phyloP scores from a whole-genome alignment of 257 asterid genomes.

The Orobanche coerulescens region DNA sequence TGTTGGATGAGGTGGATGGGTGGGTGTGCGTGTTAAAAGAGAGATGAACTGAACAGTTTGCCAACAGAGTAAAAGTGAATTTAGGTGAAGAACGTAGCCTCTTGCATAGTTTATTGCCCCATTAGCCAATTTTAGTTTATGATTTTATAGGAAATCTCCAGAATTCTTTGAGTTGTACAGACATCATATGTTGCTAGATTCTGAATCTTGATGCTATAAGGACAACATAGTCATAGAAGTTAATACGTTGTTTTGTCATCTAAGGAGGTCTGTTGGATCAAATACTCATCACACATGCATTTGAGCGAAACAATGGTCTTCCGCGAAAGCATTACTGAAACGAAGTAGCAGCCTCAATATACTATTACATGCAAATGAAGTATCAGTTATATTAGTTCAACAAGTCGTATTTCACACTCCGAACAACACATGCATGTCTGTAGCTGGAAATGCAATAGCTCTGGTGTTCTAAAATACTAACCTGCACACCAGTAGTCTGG shows the following conservation, averaged over 20 bases:
- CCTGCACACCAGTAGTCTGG: constrained; percentile 74
- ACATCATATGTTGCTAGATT: not conserved
- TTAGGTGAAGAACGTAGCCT: not conserved
- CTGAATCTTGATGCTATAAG: not conserved
- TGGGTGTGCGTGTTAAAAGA: no score
- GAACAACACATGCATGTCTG: not conserved
- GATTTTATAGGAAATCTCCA: not conserved
- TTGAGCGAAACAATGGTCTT: not conserved
- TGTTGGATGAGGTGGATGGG: no score
- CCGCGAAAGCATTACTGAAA: not conserved
- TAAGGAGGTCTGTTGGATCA: not conserved
- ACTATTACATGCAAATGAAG: not conserved
- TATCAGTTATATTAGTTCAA: not conserved
- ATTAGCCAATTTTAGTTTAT: not conserved
- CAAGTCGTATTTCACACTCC: not conserved
- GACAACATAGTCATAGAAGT: not conserved
- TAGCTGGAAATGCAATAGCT: not conserved
- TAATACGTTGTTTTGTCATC: not conserved
- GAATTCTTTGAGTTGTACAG: not conserved
- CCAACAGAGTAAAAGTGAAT: not conserved
- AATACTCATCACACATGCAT: not conserved
- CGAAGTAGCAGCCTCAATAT: not conserved
- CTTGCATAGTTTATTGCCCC: not conserved
- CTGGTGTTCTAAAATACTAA: constrained; percentile 8
- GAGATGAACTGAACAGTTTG: not conserved